phyloP scores from a whole-genome alignment of 2,329 filamentous ascomycete genomes.

The Dactylellina haptotyla region DNA sequence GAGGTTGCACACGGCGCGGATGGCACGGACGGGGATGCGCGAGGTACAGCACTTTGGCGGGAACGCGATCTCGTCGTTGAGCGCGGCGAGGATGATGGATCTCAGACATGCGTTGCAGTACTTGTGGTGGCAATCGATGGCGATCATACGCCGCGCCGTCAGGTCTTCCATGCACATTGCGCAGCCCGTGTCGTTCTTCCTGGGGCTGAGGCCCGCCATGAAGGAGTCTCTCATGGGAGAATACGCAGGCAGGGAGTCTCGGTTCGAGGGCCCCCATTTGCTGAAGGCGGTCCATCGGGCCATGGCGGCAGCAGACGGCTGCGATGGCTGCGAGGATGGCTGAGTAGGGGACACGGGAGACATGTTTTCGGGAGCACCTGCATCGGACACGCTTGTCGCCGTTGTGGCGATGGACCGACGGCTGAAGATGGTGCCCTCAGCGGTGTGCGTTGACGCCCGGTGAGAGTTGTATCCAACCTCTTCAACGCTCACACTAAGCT shows the following conservation, averaged over 20 bases:
- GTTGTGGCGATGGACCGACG: conserved; percentile 45
- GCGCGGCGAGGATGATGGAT: conserved; percentile 40
- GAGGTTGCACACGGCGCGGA: conserved; percentile 38
- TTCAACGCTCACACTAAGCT: conserved; percentile 36
- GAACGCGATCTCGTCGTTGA: conserved; percentile 50
- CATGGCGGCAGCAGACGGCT: conserved; percentile 43
- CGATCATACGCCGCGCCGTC: conserved; percentile 32
- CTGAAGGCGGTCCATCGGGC: conserved; percentile 50
- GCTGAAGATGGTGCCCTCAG: conserved; percentile 51
- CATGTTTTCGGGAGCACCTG: conserved; percentile 36
- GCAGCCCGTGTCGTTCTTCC: conserved; percentile 41
- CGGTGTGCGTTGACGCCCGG: conserved; percentile 50
- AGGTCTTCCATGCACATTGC: conserved; percentile 52
- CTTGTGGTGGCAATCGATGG: conserved; percentile 42
- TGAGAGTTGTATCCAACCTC: conserved; percentile 51
- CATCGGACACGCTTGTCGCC: conserved; percentile 50
- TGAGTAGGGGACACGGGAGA: conserved; percentile 50
- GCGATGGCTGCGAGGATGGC: conserved; percentile 6
- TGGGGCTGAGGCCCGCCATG: conserved; percentile 11
- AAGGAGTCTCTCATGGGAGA: conserved; percentile 52
- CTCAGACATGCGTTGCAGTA: conserved; percentile 46
- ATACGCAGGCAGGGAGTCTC: conserved; percentile 45
- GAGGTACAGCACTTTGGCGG: conserved; percentile 52
- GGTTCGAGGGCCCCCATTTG: conserved; percentile 46
- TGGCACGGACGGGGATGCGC: conserved; percentile 36